Conservation (phyloP, 2,329 filamentous ascomycete species). For the Elsinoe perseae region DNA sequence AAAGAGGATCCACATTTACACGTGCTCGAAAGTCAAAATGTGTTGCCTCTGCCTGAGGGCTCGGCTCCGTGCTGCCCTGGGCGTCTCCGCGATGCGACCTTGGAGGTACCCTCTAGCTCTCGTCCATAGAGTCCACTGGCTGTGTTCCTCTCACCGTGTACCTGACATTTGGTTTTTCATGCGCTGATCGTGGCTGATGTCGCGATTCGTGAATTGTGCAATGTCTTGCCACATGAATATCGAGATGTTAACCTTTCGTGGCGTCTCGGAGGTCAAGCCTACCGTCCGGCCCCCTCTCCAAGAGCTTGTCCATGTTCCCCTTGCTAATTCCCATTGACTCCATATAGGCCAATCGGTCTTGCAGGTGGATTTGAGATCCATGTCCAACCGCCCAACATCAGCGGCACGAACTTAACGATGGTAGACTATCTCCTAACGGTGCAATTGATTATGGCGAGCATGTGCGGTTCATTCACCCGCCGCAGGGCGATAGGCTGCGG, state of each 20-base stretch:
- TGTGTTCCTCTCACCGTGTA: not conserved
- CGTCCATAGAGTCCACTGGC: not conserved
- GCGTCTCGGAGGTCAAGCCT: not conserved
- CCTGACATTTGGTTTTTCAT: not conserved
- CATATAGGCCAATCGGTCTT: not conserved
- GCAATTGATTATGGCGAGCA: not conserved
- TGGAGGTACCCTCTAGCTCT: not conserved
- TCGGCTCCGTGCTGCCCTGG: slow-evolving; percentile 4
- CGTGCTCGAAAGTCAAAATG: not conserved
- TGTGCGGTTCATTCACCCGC: slow-evolving; percentile 5
- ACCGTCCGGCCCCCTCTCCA: not conserved
- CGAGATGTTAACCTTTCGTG: not conserved
- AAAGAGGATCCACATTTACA: slow-evolving; percentile 5
- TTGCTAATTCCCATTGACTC: not conserved
- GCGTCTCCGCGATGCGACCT: not conserved
- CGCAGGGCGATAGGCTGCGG: not conserved
- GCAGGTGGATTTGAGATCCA: not conserved
- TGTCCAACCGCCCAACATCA: not conserved
- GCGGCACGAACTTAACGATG: not conserved
- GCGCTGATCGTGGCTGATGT: not conserved
- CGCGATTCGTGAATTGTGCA: not conserved
- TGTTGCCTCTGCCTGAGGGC: not conserved
- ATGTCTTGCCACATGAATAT: not conserved
- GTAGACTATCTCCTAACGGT: slow-evolving; percentile 7
- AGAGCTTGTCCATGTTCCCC: not conserved